Evolutionary conservation across 1,284 basidiomycete species (phyloP), one percentile per base, ranked within the genome.

Genomic region (Moesziomyces parantarcticus): DNA sequence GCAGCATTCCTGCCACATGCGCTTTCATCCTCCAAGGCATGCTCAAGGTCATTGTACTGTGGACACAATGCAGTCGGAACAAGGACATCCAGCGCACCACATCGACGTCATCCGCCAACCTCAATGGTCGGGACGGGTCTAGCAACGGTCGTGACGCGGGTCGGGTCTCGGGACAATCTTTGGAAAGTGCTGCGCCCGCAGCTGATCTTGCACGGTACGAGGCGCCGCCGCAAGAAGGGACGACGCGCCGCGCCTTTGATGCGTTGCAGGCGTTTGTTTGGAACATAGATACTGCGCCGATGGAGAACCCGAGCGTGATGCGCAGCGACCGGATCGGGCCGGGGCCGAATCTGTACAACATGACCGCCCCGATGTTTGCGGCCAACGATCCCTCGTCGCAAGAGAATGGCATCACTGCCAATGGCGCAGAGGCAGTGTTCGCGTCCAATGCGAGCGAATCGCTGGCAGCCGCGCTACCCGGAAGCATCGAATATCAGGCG

Each of bases 1-100:
- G 68, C 44, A 71, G 68, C 50, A 61, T 71, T n/a, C 58, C 68
- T 3, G 68, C 68, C 18, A 71, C 68, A 9, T 65, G 68, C 32
- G 68, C 68, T 0, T 71, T 61, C 36, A 65, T 71, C 20, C 22
- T 71, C 39, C 53, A 71, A 23, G 58, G 58, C 7, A 65, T 71
- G 68, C 58, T 71, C 45, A 61, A 71, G 44, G 62, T 71, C 13
- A 65, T 71, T 18, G 58, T 51, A 18, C 29, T 48, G 5, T 71
- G 68, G 68, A 71, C 68, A 21, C 58, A 65, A 6, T 65, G 56
- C 42, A 59, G 53, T 32, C 49, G 60, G 21, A 55, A 63, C 42
- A 69, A 64, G 57, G 67, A 63, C 26, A 50, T 45, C 47, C 60
- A 59, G 23, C 36, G 59, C n/a, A 57, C 51, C 13, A 40, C 36